Evolutionary conservation across 306 rosid genomes (phyloP).

Genomic region (Cajanus cajan): DNA sequence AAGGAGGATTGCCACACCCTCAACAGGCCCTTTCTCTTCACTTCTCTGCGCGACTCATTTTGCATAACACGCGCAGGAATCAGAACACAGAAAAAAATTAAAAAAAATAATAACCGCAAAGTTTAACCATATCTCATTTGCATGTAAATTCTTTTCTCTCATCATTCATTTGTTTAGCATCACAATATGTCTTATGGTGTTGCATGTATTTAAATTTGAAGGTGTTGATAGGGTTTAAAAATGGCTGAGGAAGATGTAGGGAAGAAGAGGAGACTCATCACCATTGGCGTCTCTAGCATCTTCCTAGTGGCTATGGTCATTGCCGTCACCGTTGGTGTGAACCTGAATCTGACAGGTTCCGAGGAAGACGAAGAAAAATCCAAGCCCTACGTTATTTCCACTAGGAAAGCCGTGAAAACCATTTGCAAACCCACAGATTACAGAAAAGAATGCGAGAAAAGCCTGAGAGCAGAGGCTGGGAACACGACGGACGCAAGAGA

Average conservation of each 20-base stretch:
- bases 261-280: slow-evolving; percentile 23
- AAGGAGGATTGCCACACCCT: slow-evolving; percentile 35
- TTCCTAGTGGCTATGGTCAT: slow-evolving; percentile 63
- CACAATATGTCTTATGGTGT: neutral
- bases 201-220: neutral
- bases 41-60: neutral
- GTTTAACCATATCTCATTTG: neutral
- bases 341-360: neutral
- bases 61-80: neutral
- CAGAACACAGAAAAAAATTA: neutral
- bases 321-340: slow-evolving; percentile 42
- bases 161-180: too few relatives aligned
- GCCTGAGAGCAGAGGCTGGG: slow-evolving; percentile 28
- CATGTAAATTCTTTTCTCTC: neutral
- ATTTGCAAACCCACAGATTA: slow-evolving; percentile 61
- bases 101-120: neutral
- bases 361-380: neutral
- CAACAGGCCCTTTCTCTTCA: neutral
- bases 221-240: slow-evolving; percentile 19
- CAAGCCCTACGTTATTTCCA: neutral
- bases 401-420: slow-evolving; percentile 47
- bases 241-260: slow-evolving; percentile 33
- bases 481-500: slow-evolving; percentile 52
- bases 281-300: slow-evolving; percentile 39
- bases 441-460: slow-evolving; percentile 53